Base-by-base conservation (phyloP, 2,329 filamentous ascomycete species). In the Dothistroma septosporum region DNA sequence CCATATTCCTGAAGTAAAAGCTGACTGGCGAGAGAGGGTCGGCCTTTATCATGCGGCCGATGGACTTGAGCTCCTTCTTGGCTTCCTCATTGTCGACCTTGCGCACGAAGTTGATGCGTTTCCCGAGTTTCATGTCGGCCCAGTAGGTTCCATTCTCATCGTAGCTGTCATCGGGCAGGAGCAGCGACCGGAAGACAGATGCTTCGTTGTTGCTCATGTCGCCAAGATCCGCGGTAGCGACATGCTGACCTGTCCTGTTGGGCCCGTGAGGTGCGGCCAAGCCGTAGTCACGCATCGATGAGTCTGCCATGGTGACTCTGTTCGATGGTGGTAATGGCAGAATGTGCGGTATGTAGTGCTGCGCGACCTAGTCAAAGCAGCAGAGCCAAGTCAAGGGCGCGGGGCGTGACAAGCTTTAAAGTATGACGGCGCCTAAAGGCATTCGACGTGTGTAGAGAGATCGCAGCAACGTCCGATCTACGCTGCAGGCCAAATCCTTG, bases 1-100 rank as follows among this genome's bases (percentile, higher is more conserved):
- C 88, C 77, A 92, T 93, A 74, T 96, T 94, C 72, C 87, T 85
- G 74, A 95, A 88, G 76, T 97, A 97, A 82, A 87, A 94, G 24
- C 83, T 80, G n/a, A 97, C 59, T 0, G 92, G 92, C 58, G 87
- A 89, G 16, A 97, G 81, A 32, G 92, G 92, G 71, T 97, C 91
- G 58, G 86, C 82, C 80, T 95, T 96, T 71, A 90, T 84, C 89
- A 96, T 96, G 35, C 76, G 66, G 79, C 90, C 89, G 66, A 94
- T 87, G 37, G 78, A 78, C 22, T 69, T 72, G 46, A 89, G 78
- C 78, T 97, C 93, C 57, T 82, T 80, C 67, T 78, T 81, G 56
- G 88, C 80, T 75, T 96, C 92, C 49, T 80, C 78, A 61, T 80
- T 80, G 76, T 97, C 88, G 74, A 92, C 86, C 61, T 85, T 83